Conservation (phyloP, 257 asterid species). For the Haberlea rhodopensis region DNA sequence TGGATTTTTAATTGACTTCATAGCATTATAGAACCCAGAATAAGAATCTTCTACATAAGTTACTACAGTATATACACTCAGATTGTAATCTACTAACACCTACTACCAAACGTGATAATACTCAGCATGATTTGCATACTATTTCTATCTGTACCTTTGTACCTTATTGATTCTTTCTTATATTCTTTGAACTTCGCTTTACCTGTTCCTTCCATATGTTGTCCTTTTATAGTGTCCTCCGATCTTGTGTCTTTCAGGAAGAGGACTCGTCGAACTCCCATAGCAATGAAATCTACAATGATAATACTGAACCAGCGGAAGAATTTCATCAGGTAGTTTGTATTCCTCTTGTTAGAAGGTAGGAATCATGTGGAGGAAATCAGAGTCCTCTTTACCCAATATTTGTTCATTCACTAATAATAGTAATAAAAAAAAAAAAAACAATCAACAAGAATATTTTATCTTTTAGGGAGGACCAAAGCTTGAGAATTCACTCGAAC, state of each 20-base stretch:
- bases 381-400: not conserved
- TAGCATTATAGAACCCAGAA: not conserved
- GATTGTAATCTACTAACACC: not conserved
- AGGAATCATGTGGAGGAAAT: not conserved
- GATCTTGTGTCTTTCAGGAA: constrained; percentile 40
- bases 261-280: constrained; percentile 43
- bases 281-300: constrained; percentile 33
- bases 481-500: constrained; percentile 36
- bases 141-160: no score
- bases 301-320: constrained; percentile 38
- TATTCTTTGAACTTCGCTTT: not conserved
- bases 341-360: not conserved
- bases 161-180: not conserved
- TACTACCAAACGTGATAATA: no score
- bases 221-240: not conserved
- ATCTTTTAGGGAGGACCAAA: constrained; percentile 39
- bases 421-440: no score
- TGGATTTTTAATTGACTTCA: no score
- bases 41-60: not conserved
- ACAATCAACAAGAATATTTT: not conserved
- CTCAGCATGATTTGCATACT: not conserved
- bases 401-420: not conserved
- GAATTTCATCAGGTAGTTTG: constrained; percentile 48
- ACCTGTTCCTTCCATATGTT: not conserved
- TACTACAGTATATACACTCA: no score